phyloP scores from a whole-genome alignment of 768 basidiomycete genomes.

The Suillus lakei region DNA sequence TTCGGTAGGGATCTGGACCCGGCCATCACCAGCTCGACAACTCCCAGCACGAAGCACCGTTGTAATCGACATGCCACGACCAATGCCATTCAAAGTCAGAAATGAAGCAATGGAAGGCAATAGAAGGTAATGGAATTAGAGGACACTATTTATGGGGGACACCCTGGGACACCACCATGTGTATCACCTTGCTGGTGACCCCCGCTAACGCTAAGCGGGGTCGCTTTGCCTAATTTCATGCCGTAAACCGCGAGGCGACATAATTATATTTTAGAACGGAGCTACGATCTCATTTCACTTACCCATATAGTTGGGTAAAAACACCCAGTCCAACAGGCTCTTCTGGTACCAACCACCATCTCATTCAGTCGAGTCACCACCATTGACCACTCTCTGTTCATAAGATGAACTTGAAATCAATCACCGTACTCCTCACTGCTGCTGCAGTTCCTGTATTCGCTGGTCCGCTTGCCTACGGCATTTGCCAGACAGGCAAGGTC shows the following conservation, averaged over 20 bases:
- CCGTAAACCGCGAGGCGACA: neutral
- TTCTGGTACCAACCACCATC: neutral
- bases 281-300: neutral
- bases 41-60: neutral
- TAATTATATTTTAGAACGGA: neutral
- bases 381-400: neutral
- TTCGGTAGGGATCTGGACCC: neutral
- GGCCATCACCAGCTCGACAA: neutral
- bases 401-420: slow-evolving; percentile 31
- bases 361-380: neutral
- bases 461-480: slow-evolving; percentile 22
- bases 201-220: neutral
- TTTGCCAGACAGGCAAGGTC: slow-evolving; percentile 29
- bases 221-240: neutral
- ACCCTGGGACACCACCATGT: too few relatives aligned
- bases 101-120: neutral
- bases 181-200: neutral
- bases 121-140: too few relatives aligned
- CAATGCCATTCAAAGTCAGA: neutral
- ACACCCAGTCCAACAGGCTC: neutral
- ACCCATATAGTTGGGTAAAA: neutral
- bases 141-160: neutral
- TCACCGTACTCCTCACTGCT: slow-evolving; percentile 20
- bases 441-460: slow-evolving; percentile 18
- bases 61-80: neutral